Evolutionary conservation across 1,139 yeast genomes (phyloP).

Genomic region (Pichia sp.): DNA sequence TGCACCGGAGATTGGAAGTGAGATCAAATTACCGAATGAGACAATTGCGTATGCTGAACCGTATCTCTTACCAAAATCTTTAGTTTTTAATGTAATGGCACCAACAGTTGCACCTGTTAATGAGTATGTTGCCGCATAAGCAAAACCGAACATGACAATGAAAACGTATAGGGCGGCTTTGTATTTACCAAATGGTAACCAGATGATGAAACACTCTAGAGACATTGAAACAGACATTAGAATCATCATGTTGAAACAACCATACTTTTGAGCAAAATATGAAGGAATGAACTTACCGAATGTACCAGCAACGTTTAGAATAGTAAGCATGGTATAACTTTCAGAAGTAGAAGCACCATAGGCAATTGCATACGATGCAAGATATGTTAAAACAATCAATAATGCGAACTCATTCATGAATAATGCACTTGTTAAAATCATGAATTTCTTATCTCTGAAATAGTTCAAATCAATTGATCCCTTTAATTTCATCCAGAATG

Average conservation of each 20-base stretch:
- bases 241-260: constrained; percentile 55
- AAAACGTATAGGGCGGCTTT: constrained; percentile 42
- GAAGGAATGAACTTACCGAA: constrained; percentile 60
- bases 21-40: constrained; percentile 55
- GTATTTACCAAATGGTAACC: constrained; percentile 52
- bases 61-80: constrained; percentile 65
- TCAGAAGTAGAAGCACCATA: constrained; percentile 49
- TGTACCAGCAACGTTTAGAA: constrained; percentile 58
- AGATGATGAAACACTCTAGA: constrained; percentile 39
- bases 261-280: constrained; percentile 49
- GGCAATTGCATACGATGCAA: constrained; percentile 52
- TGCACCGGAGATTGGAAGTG: constrained; percentile 55
- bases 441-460: constrained; percentile 40
- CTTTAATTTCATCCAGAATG: constrained; percentile 39
- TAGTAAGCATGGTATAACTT: constrained; percentile 50
- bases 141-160: constrained; percentile 41
- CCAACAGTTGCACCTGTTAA: constrained; percentile 45
- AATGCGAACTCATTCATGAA: constrained; percentile 31
- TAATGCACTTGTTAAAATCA: constrained; percentile 28
- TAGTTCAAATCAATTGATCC: constrained; percentile 44
- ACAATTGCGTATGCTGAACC: constrained; percentile 69
- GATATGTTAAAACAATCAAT: constrained; percentile 38
- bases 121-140: constrained; percentile 32
- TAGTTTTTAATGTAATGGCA: constrained; percentile 57
- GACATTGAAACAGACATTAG: constrained; percentile 42